A percentile compares a stretch with the other conserved stretches of the same genome.
These are phyloP conservation scores for Astragalus glycyphyllos DNA, from an alignment of 306 rosid genomes.

Conservation along the genomic window DNA sequence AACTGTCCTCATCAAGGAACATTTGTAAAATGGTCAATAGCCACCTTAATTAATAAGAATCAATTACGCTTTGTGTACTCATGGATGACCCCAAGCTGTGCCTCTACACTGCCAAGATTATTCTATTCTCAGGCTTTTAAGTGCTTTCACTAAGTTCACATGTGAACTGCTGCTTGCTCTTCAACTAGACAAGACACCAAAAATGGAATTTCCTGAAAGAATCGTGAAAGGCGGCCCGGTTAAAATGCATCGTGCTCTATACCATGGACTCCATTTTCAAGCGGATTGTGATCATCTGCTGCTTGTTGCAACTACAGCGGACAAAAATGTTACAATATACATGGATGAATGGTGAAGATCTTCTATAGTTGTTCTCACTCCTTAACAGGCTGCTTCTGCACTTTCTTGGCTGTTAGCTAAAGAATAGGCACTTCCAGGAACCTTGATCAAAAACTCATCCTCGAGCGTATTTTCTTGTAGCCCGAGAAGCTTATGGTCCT, in stretches of 20 bases:
- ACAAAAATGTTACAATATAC: slow-evolving; percentile 16
- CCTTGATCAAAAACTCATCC: slow-evolving; percentile 73
- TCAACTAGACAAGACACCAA: slow-evolving; percentile 10
- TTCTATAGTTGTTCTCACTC: neutral
- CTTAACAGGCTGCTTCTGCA: slow-evolving; percentile 41
- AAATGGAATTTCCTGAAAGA: slow-evolving; percentile 6
- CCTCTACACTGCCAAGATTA: slow-evolving; percentile 11
- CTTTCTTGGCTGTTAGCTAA: slow-evolving; percentile 40
- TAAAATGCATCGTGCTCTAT: slow-evolving; percentile 7
- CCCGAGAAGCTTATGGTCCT: slow-evolving; percentile 48
- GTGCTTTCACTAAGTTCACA: neutral
- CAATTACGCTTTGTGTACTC: no score
- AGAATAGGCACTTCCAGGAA: slow-evolving; percentile 94
- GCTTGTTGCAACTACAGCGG: neutral
- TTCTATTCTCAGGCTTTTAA: slow-evolving; percentile 10
- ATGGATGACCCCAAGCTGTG: slow-evolving; percentile 20
- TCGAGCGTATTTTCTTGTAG: slow-evolving; percentile 48
- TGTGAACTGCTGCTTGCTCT: slow-evolving; percentile 17
- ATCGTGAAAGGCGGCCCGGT: slow-evolving; percentile 19
- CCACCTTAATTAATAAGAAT: no score
- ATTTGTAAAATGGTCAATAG: no score
- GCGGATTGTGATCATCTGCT: neutral
- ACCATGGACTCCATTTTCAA: slow-evolving; percentile 31
- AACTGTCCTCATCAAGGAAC: no score
- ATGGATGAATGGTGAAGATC: neutral